These are phyloP conservation scores for Globisporangium uncinulatum DNA, from an alignment of 352 stramenopile species.

Conservation along the genomic window DNA sequence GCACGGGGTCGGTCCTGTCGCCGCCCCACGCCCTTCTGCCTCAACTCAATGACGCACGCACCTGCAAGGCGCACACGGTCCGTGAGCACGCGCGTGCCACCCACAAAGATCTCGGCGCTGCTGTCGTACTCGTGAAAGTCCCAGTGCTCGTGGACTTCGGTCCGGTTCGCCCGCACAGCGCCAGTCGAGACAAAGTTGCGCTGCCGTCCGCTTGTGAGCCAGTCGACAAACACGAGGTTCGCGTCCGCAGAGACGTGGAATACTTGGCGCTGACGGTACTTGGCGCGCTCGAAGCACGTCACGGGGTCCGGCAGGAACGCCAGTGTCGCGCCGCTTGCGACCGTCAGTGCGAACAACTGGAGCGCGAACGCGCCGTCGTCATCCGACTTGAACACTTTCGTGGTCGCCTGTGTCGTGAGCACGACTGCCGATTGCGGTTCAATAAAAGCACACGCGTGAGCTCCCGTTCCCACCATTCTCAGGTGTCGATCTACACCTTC, in stretches of 20 bases:
- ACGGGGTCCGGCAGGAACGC: slow-evolving; percentile 74
- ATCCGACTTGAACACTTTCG: slow-evolving; percentile 83
- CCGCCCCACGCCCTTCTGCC: neutral
- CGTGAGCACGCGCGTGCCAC: slow-evolving; percentile 41
- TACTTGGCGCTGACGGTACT: slow-evolving; percentile 61
- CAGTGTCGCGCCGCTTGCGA: slow-evolving; percentile 51
- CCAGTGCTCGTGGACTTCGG: slow-evolving; percentile 72
- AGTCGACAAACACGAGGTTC: slow-evolving; percentile 80
- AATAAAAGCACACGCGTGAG: too few species aligned
- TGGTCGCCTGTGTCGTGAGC: slow-evolving; percentile 75
- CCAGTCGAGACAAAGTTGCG: slow-evolving; percentile 68
- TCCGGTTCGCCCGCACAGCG: slow-evolving; percentile 49
- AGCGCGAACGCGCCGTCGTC: slow-evolving; percentile 32
- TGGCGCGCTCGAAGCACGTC: slow-evolving; percentile 71
- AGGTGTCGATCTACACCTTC: neutral
- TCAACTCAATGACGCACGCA: slow-evolving; percentile 12
- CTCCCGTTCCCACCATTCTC: too few species aligned
- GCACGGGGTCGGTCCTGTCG: slow-evolving; percentile 5
- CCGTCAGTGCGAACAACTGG: slow-evolving; percentile 48
- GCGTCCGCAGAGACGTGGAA: slow-evolving; percentile 42
- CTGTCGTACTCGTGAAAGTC: slow-evolving; percentile 77
- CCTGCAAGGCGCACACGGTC: slow-evolving; percentile 65
- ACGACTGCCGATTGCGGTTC: slow-evolving; percentile 31
- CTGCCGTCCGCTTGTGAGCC: slow-evolving; percentile 80
- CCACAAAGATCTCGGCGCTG: slow-evolving; percentile 49